Percentiles rank a stretch among this genome's conserved stretches.
Conservation (phyloP, 176 grass and related monocot species). For the Oryza punctata region DNA sequence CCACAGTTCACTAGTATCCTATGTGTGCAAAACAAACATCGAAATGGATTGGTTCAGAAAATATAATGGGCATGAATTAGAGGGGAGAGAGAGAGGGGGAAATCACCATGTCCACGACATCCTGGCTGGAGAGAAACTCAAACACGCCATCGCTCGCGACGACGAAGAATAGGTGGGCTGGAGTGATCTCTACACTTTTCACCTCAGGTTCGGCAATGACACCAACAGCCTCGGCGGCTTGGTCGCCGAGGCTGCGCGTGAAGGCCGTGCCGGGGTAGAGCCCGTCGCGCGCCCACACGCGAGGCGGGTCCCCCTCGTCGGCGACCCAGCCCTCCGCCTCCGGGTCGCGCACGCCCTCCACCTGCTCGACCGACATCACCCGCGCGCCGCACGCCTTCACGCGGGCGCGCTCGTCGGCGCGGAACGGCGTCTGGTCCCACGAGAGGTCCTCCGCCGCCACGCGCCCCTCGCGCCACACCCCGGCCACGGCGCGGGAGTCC, state of each 20-base stretch:
- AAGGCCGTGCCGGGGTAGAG: constrained; percentile 94
- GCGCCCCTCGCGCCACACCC: constrained; percentile 52
- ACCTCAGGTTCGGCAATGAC: constrained; percentile 87
- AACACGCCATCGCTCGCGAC: constrained; percentile 94
- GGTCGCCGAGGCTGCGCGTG: constrained; percentile 90
- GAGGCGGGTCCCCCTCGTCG: constrained; percentile 83
- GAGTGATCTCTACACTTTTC: constrained; percentile 64
- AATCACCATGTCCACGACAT: constrained; percentile 85
- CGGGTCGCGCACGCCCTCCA: constrained; percentile 63
- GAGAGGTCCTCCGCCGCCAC: constrained; percentile 82
- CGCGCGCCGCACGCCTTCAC: constrained; percentile 76
- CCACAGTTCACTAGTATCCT: not conserved
- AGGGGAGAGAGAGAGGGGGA: not conserved
- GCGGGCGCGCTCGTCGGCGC: constrained; percentile 85
- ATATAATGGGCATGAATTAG: not conserved
- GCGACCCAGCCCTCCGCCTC: constrained; percentile 53
- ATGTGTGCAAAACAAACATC: not conserved
- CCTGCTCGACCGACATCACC: constrained; percentile 82
- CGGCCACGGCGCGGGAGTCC: constrained; percentile 82
- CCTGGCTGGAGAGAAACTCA: constrained; percentile 92
- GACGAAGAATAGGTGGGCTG: constrained; percentile 77
- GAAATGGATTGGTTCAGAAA: not conserved
- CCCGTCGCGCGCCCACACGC: constrained; percentile 86
- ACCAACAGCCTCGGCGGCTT: constrained; percentile 72
- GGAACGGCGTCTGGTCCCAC: constrained; percentile 94